Evolutionary conservation across 2,329 filamentous ascomycete species (phyloP).

Genomic region (Colletotrichum cordylinicola): DNA sequence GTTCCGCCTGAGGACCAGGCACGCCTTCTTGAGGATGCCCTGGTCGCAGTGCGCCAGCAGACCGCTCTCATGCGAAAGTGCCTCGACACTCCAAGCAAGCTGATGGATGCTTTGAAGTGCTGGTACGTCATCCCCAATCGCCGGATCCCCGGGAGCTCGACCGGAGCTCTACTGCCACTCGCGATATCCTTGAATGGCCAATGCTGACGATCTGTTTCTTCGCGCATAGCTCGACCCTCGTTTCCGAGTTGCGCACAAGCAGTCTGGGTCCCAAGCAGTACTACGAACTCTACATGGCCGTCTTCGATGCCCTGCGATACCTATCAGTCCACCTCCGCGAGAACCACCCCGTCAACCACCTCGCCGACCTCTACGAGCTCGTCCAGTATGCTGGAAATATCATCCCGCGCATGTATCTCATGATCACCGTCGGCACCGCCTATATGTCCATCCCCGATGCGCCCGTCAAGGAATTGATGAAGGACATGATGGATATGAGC

Average conservation of each 20-base stretch:
- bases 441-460: conserved; percentile 99
- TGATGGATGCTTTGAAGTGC: conserved; percentile 99
- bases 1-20: conserved; percentile 80
- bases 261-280: conserved; percentile 99
- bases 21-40: conserved; percentile 94
- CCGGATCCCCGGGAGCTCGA: conserved; percentile 19
- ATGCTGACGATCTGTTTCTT: background rate
- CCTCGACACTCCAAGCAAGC: conserved; percentile 94
- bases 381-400: conserved; percentile 99
- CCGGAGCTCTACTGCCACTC: conserved; percentile 15
- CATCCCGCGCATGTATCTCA: conserved; percentile 92
- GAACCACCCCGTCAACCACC: conserved; percentile 96
- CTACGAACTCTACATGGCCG: conserved; percentile 99
- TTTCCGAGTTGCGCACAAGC: conserved; percentile 97
- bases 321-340: conserved; percentile 96
- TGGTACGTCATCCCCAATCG: conserved; percentile 68
- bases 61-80: conserved; percentile 97
- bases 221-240: conserved; percentile 81
- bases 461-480: conserved; percentile 99
- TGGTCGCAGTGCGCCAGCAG: conserved; percentile 96
- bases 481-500: conserved; percentile 99
- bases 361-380: conserved; percentile 96
- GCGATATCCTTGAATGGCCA: conserved; percentile 21
- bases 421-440: conserved; percentile 98
- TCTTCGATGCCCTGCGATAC: conserved; percentile 97